Evolutionary conservation across 116 monocot species (phyloP), one percentile per base, ranked within the genome.

Genomic region (Zostera marina): DNA sequence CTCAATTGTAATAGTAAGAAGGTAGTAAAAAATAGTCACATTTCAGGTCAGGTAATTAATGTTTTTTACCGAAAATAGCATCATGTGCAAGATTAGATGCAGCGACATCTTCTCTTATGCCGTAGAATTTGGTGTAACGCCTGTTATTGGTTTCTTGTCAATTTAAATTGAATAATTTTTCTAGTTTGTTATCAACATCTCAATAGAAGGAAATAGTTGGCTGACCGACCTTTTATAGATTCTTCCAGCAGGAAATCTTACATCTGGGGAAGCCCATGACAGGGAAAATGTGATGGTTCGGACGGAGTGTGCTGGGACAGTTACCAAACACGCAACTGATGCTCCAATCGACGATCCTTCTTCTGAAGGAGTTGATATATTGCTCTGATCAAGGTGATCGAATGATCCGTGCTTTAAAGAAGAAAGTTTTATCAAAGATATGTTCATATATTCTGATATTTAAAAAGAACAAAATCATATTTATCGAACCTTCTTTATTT

Each of bases 51-150:
- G 32, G 32, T 32, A 32, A 5, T 3, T 32, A 32, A 32, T 2
- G 32, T 32, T 32, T 32, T 32, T 61, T 84, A 91, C 78, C 76
- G 20, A 77, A 52, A 46, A 98, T 83, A 22, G 91, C 90, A 83
- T 90, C 91, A 69, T 74, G 90, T 22, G 55, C 98, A 60, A 98
- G 67, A 40, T 58, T 70, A 62, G 78, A 83, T 32, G 98, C 85
- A 49, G 91, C 86, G 32, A 32, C 32, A 79, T 86, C 80, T 66
- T 61, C 65, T 59, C 70, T 56, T 26, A 62, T 79, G 14, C 98
- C 86, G 80, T 98, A 86, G 73, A 98, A 98, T 75, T 80, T 86
- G 8, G 90, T 90, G 57, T 98, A 98, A 6, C 98, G 82, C 61
- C 91, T 90, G 79, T 51, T 43, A 55, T 62, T 57, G 47, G 3